Percentiles rank a stretch among this genome's conserved stretches.
Conservation (phyloP, 495 filamentous ascomycete species). For the Rostrohypoxylon terebratum region DNA sequence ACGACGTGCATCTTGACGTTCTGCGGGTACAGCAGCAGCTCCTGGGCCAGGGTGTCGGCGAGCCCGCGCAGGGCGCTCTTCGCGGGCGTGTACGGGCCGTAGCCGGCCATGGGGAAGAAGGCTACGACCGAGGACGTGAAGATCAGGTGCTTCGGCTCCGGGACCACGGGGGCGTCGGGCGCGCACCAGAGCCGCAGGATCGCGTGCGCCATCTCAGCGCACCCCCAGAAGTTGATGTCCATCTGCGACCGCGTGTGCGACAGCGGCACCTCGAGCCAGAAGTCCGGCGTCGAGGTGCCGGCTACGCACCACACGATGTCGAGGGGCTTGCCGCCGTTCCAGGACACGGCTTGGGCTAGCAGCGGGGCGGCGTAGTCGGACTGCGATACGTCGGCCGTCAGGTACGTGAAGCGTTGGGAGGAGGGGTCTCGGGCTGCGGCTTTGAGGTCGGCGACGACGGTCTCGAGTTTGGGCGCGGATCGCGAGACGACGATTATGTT, state of each 20-base stretch:
- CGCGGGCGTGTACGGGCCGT: conserved; percentile 82
- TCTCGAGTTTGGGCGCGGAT: conserved; percentile 77
- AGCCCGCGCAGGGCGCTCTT: conserved; percentile 89
- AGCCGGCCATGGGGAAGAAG: conserved; percentile 83
- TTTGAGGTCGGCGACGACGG: conserved; percentile 70
- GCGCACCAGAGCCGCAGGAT: conserved; percentile 70
- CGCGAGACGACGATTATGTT: conserved; percentile 88
- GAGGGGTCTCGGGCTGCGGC: conserved; percentile 63
- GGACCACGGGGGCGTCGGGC: conserved; percentile 54
- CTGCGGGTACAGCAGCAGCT: conserved; percentile 82
- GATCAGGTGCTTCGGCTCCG: conserved; percentile 78
- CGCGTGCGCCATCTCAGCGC: conserved; percentile 86
- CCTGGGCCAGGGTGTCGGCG: conserved; percentile 83
- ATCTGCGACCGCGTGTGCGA: conserved; percentile 78
- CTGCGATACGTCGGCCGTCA: conserved; percentile 84
- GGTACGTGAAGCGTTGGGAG: conserved; percentile 80
- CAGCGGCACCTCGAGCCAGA: conserved; percentile 81
- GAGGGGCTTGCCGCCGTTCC: conserved; percentile 80
- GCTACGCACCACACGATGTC: conserved; percentile 96
- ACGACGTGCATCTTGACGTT: conserved; percentile 84
- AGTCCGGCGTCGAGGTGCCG: conserved; percentile 76
- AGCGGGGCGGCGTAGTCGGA: conserved; percentile 73
- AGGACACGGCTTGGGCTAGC: conserved; percentile 78
- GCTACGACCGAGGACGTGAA: conserved; percentile 85
- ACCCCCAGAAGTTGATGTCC: conserved; percentile 91